Conservation (phyloP, 768 basidiomycete genomes). For the Calvatia gigantea region DNA sequence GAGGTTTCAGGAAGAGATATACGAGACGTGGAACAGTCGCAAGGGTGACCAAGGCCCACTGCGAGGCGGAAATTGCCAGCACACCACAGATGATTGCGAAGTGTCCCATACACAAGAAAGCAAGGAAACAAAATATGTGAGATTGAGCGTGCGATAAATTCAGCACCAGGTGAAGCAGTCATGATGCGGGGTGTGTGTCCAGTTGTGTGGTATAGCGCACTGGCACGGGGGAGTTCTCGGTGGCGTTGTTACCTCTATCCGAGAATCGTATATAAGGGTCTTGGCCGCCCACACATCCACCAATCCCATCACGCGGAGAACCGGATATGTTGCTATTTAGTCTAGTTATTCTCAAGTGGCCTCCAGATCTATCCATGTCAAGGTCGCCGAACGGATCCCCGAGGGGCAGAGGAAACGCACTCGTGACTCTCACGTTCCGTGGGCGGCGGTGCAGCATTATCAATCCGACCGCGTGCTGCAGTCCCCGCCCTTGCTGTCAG, state of each 20-base stretch:
- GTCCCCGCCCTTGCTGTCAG: no score
- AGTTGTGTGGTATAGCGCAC: background rate
- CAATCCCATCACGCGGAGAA: background rate
- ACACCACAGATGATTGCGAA: background rate
- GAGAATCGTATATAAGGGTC: background rate
- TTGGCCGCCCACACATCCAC: background rate
- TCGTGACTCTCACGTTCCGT: no score
- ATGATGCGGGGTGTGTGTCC: background rate
- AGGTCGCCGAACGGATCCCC: background rate
- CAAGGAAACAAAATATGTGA: background rate
- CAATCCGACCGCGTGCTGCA: no score
- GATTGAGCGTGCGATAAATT: background rate
- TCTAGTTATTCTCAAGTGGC: background rate
- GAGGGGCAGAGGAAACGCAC: no score
- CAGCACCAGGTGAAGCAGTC: slow-evolving; percentile 1
- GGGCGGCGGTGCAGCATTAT: no score
- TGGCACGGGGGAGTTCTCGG: background rate
- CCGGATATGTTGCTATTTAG: background rate
- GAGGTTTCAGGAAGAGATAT: background rate
- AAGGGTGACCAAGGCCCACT: background rate
- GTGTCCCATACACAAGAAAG: background rate
- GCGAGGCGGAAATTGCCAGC: background rate
- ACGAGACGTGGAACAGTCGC: background rate
- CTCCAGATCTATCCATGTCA: background rate
- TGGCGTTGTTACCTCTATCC: background rate